Conservation (phyloP, 1,284 basidiomycete genomes). For the Blastosporella zonata region DNA sequence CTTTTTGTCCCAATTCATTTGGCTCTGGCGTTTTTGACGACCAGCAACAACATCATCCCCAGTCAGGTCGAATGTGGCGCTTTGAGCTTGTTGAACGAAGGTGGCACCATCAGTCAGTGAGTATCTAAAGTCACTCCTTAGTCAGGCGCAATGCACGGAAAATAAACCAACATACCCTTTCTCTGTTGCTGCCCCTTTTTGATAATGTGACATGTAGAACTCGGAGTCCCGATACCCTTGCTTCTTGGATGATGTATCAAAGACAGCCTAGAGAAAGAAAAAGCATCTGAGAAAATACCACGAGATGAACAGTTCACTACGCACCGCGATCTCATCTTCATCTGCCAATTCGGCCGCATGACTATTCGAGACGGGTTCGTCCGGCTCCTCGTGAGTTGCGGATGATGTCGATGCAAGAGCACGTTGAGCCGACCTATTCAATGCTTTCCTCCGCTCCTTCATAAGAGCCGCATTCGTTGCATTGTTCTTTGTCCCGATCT, state of each 20-base stretch:
- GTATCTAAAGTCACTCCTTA: constrained; percentile 52
- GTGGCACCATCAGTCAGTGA: constrained; percentile 82
- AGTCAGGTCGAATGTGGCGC: constrained; percentile 80
- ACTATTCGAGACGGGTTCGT: constrained; percentile 28
- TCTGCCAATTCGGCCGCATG: constrained; percentile 65
- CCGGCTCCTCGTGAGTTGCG: constrained; percentile 37
- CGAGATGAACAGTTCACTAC: constrained; percentile 21
- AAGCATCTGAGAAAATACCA: constrained; percentile 4
- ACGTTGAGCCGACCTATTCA: constrained; percentile 62
- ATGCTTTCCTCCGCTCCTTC: constrained; percentile 83
- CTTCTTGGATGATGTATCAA: constrained; percentile 56
- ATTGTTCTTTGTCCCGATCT: constrained; percentile 79
- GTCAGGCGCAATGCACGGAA: constrained; percentile 3
- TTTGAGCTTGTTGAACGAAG: constrained; percentile 83
- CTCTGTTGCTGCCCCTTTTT: constrained; percentile 82
- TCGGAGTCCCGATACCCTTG: constrained; percentile 73
- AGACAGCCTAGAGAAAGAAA: constrained; percentile 58
- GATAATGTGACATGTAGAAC: constrained; percentile 91
- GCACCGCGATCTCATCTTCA: constrained; percentile 73
- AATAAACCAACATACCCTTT: constrained; percentile 63
- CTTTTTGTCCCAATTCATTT: constrained; percentile 90
- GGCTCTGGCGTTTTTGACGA: constrained; percentile 63
- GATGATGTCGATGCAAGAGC: constrained; percentile 35
- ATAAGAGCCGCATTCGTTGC: constrained; percentile 73
- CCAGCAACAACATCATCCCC: constrained; percentile 74